Base-by-base conservation (phyloP, 2,329 filamentous ascomycete species). In the Alternaria ethzedia region DNA sequence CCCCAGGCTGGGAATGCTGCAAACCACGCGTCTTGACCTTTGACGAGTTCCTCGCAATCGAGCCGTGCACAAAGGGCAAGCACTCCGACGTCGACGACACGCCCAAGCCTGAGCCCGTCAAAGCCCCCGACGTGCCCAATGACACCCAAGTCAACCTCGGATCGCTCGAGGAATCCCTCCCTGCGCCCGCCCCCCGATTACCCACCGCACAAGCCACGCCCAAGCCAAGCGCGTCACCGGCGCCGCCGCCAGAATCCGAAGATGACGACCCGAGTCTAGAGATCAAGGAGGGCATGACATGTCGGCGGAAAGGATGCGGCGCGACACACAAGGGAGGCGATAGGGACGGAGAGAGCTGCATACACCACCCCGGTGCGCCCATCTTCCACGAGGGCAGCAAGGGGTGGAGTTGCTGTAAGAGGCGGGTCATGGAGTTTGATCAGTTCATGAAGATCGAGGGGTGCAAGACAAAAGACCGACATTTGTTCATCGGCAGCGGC, bases 331-430 rank as follows among this genome's bases (percentile, higher is more conserved):
- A 85, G 59, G 87, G 73, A 3, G 72, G 70, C 17, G 62, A 66
- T n/a, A 69, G 78, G 17, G 88, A 91, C 30, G 87, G 85, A 1
- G 94, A 97, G 83, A 85, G 88, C 65, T 99, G 96, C 78, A 86
- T 92, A 50, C 90, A 97, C 76, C 96, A 99, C 81, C 94, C 96
- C 0, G 96, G 96, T 5, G 88, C 87, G 21, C 93, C 96, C 23
- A 90, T 99, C 70, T 99, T 99, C 83, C 96, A 99, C 80, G 96
- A 99, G 83, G 96, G 96, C 36, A 97, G 93, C 57, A 99, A 99
- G 84, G 96, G 96, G 1, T 99, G 96, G 86, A 94, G 90, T 63
- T 99, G 96, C 85, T 99, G 96, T 83, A 98, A 98, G 87, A 86
- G 93, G 73, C 88, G 94, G 41, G 96, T 99, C 61, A 83, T 99